phyloP scores from a whole-genome alignment of 257 asterid species.

The Salvia rosmarinus region DNA sequence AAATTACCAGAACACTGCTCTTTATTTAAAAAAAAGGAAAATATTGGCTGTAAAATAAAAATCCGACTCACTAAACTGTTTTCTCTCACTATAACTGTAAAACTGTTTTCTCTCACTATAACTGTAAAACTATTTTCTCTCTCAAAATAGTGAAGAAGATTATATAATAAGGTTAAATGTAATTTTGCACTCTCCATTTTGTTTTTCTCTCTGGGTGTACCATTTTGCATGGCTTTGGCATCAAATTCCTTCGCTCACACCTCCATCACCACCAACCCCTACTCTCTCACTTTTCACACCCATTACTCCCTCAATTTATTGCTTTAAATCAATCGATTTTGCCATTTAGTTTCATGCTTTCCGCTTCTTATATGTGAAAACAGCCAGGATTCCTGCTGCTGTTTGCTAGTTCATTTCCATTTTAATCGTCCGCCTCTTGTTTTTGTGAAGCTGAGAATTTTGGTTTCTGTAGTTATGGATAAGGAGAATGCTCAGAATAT shows the following conservation, averaged over 20 bases:
- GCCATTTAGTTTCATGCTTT: conserved; percentile 1
- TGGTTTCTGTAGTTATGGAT: conserved; percentile 33
- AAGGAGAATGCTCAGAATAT: conserved; percentile 42
- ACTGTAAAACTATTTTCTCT: conserved; percentile 13
- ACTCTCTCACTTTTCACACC: conserved; percentile 23
- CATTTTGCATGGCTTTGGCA: conserved; percentile 40
- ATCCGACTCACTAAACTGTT: neutral
- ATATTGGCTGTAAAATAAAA: neutral
- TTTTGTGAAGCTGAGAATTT: neutral
- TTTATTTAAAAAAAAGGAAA: neutral
- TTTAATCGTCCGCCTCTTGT: neutral
- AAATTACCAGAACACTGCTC: neutral
- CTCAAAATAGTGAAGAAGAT: conserved; percentile 9
- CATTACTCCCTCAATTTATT: conserved; percentile 20
- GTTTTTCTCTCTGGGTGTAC: neutral
- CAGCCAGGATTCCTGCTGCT: neutral
- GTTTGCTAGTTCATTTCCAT: neutral
- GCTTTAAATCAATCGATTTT: conserved; percentile 7
- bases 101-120: neutral
- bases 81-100: neutral
- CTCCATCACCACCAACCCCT: conserved; percentile 18
- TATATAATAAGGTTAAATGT: neutral
- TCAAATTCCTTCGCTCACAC: conserved; percentile 29
- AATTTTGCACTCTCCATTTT: neutral
- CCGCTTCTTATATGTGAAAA: neutral